phyloP scores from a whole-genome alignment of 208 protist species.

The Leishmania guyanensis region DNA sequence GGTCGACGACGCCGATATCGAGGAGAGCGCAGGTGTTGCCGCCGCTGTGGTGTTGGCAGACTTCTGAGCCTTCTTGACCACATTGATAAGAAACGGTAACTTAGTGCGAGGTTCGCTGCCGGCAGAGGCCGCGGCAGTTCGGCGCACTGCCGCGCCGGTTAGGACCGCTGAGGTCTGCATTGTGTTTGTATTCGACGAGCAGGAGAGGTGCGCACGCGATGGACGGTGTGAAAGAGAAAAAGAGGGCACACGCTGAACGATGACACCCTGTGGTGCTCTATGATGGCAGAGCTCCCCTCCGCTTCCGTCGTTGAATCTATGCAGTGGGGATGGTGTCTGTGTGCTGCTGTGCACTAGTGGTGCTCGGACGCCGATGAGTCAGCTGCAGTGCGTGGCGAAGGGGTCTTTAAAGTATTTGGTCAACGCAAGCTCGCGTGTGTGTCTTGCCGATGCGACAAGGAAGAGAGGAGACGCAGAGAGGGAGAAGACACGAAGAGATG shows the following conservation, averaged over 20 bases:
- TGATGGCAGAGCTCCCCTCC: background rate
- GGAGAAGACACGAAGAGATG: background rate
- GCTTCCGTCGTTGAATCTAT: background rate
- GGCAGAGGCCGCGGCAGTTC: background rate
- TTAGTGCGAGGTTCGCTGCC: conserved; percentile 63
- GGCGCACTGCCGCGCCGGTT: conserved; percentile 7
- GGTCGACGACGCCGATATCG: background rate
- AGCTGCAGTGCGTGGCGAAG: background rate
- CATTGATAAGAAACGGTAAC: conserved; percentile 73
- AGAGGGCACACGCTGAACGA: background rate
- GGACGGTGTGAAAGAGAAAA: background rate
- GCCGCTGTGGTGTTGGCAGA: conserved; percentile 33
- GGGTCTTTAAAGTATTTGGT: background rate
- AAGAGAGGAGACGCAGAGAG: background rate
- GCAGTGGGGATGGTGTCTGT: background rate
- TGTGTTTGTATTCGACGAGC: background rate
- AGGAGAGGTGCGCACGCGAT: background rate
- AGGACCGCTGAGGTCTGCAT: conserved; percentile 18
- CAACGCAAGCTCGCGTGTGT: background rate
- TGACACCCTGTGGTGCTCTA: background rate
- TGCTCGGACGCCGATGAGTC: background rate
- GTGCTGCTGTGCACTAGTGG: background rate
- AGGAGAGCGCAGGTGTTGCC: background rate
- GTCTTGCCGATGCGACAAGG: background rate
- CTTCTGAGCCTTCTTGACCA: conserved; percentile 52